These are phyloP conservation scores for Cordia subcordata DNA, from an alignment of 257 asterid genomes.

Conservation along the genomic window DNA sequence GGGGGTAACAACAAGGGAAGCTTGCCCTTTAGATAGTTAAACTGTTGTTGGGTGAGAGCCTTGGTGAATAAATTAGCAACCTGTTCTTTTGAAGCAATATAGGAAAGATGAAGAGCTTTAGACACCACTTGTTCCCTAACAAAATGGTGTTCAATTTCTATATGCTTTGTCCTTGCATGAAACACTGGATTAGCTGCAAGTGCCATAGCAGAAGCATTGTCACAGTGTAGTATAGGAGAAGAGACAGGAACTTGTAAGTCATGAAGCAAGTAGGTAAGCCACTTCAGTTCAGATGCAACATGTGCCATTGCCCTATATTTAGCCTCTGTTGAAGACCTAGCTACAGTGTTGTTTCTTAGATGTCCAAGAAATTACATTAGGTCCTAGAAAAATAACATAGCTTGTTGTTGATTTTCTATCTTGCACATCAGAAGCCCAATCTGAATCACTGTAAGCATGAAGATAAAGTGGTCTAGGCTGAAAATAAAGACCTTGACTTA, in stretches of 20 bases:
- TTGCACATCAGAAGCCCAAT: neutral
- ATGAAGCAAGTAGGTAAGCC: neutral
- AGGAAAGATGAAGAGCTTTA: neutral
- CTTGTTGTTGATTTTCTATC: neutral
- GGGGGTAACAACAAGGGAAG: too few relatives aligned
- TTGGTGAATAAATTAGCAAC: too few relatives aligned
- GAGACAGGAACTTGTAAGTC: neutral
- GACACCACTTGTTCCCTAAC: neutral
- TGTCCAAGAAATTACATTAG: neutral
- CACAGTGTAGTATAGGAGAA: neutral
- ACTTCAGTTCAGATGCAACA: neutral
- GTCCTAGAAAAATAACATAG: neutral
- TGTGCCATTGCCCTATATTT: neutral
- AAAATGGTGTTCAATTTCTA: neutral
- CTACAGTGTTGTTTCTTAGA: neutral
- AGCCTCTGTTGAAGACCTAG: neutral
- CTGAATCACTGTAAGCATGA: neutral
- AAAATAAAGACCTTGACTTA: neutral
- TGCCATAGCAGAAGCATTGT: too few relatives aligned
- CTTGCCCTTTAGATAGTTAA: too few relatives aligned
- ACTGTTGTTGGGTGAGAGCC: too few relatives aligned
- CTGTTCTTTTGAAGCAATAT: too few relatives aligned
- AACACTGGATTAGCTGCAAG: too few relatives aligned
- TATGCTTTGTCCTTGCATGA: neutral
- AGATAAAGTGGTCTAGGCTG: neutral